Evolutionary conservation across 805 yeast genomes (phyloP).

Genomic region (Lipomyces mesembrius): DNA sequence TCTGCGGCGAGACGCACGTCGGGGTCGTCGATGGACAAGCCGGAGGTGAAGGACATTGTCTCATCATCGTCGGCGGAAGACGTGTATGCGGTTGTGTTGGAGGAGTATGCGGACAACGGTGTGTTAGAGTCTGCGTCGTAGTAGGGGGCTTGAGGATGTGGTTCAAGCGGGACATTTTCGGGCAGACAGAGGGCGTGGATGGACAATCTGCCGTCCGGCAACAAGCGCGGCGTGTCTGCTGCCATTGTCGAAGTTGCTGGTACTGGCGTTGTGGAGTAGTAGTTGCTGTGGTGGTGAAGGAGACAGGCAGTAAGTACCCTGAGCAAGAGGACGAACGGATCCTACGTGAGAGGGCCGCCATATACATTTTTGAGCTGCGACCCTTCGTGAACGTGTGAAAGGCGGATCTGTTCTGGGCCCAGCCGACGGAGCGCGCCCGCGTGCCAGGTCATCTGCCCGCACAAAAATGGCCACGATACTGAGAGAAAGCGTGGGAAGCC

Average conservation of each 20-base stretch:
- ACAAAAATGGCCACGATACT: neutral
- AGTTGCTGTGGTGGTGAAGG: neutral
- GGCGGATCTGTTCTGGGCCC: neutral
- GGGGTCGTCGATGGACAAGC: conserved; percentile 36
- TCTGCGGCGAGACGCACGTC: conserved; percentile 43
- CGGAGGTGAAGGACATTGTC: conserved; percentile 34
- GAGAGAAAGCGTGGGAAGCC: neutral
- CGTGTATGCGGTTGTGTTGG: conserved; percentile 23
- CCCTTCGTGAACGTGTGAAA: neutral
- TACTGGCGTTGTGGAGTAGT: neutral
- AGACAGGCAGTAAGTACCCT: neutral
- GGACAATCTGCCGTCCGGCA: conserved; percentile 27
- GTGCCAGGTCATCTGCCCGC: conserved; percentile 5
- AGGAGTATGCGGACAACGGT: conserved; percentile 28
- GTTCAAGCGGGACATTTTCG: neutral
- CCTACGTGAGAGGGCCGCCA: neutral
- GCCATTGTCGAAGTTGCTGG: conserved; percentile 4
- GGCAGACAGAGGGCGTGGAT: conserved; percentile 28
- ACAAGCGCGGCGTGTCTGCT: conserved; percentile 3
- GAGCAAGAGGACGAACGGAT: neutral
- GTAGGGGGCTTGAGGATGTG: neutral
- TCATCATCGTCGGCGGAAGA: conserved; percentile 35
- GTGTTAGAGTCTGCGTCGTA: conserved; percentile 15
- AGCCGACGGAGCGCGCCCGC: neutral
- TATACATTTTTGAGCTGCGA: neutral